Base-by-base conservation (phyloP, 208 protist genomes). In the Leishmania lainsoni region DNA sequence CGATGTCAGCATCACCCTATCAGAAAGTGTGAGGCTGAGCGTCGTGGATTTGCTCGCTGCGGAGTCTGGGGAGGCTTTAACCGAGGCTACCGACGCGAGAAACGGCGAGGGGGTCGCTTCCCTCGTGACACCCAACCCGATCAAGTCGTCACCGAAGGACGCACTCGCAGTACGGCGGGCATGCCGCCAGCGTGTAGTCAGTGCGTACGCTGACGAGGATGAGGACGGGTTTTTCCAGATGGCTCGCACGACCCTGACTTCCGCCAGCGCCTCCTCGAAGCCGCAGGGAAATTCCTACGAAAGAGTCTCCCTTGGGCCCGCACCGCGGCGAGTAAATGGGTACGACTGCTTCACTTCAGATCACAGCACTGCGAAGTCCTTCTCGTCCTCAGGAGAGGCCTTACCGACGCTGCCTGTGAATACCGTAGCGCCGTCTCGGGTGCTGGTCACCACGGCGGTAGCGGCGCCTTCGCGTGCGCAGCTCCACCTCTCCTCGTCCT, bases 171-270 rank as follows among this genome's bases (percentile, higher is more conserved):
- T 78, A 20, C 68, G 42, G 54, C 76, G 75, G 51, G 52, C 80
- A 20, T 42, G 48, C 49, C 73, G 68, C 61, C 81, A 76, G 42
- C 75, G 83, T 8, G 54, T 61, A 6, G 75, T 87, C 39, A 75
- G 32, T 48, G 61, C 42, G 42, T 83, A 76, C 70, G 14, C 86
- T 4, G 84, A 88, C n/a, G 79, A 86, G 8, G 84, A 88, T 52
- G 79, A 86, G 29, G 79, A 86, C 48, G 78, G 77, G 48, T 39
- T 83, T 68, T 79, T 79, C 65, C 42, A 80, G 45, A 35, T 65
- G 76, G 42, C 69, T 14, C 20, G 9, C 73, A 70, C 58, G 3
- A 39, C 3, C 14, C n/a, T 45, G 29, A 26, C 16, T 0, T 12
- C 49, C 26, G 9, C 26, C 22, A 54, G 26, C 71, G 16, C 71